Base-by-base conservation (phyloP, 2,329 filamentous ascomycete genomes). In the Colletotrichum sp. region DNA sequence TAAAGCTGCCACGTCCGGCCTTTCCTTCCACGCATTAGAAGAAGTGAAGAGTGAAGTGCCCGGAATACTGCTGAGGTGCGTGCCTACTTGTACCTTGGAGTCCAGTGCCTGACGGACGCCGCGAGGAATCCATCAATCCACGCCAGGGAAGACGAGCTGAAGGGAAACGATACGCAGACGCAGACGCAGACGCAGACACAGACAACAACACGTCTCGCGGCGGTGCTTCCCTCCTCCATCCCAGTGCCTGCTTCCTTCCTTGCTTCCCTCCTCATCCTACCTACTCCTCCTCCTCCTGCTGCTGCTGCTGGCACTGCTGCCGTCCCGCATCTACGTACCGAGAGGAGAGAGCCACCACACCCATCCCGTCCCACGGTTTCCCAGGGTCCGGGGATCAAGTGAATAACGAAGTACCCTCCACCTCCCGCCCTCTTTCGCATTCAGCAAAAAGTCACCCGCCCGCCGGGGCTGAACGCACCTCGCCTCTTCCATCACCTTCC, bases 1-100 rank as follows among this genome's bases (percentile, higher is more conserved):
- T 28, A 69, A 48, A 74, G 74, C 74, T 74, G 74, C 74, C 74
- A 76, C 74, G 64, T 76, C 70, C 70, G 71, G 74, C 65, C 74
- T 74, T 61, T 76, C 74, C 74, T 74, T 36, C 13, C 55, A 18
- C 59, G 34, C 26, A 15, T 39, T 12, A 24, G 32, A 64, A 36
- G 30, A 64, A 39, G 7, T n/a, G 64, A 43, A 52, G 39, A 39
- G 7, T n/a, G 64, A 43, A 52, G 39, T 21, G 18, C 43, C 39
- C 43, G 43, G 8, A 52, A 21, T 52, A 52, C 43, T 48, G 36
- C 36, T 48, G 39, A 48, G 39, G 39, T 48, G 43, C 43, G n/a
- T 52, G 7, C 39, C 39, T 43, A 43, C 7, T 43, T 16, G 36
- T 43, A n/a, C 39, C 39, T n/a, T 48, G 6, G 16, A 21, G 43